Evolutionary conservation across 2,329 filamentous ascomycete genomes (phyloP), one percentile per base, ranked within the genome.

Genomic region (Ambrosiella xylebori): DNA sequence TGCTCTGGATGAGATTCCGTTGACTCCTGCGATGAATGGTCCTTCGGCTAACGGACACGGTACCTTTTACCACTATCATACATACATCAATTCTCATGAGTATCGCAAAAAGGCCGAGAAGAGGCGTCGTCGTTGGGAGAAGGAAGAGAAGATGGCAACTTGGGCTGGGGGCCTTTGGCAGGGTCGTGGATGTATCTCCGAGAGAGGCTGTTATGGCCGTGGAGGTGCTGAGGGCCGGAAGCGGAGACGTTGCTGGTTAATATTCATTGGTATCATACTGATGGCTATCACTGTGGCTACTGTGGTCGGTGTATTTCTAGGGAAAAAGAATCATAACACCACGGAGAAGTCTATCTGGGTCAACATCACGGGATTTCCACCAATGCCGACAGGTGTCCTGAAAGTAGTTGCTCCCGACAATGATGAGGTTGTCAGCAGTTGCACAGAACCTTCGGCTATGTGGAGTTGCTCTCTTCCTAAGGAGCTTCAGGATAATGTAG

Each of bases 381-480:
- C 89, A 0, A 87, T 96, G 65, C 88, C 87, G 1, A 91, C 86
- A 0, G 91, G 90, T 0, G 77, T 91, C 15, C 76, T 87, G 61
- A 94, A 88, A 0, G 77, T 96, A 13, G 79, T 86, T 13, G 85
- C 84, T 4, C 81, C 88, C 0, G 79, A 86, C 63, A 81, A 85
- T 54, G 77, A 78, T 0, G 71, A 76, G 1, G 71, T 79, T n/a
- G 77, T 80, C 57, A 79, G 79, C 19, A 80, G 78, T 6, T 97
- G 90, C 64, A 81, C 90, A 3, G 73, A 76, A 7, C 85, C 85
- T 0, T 74, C 80, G 8, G 86, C 85, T 0, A 69, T 93, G 57
- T 97, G 90, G 90, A 94, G 85, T 66, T 97, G 90, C 68, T 78
- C 83, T 9, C 70, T 95, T 13, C 88, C 90, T 1, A 88, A 88